Evolutionary conservation across 2,329 filamentous ascomycete species (phyloP), one percentile per base, ranked within the genome.

Genomic region (Dothidotthia symphoricarpi): DNA sequence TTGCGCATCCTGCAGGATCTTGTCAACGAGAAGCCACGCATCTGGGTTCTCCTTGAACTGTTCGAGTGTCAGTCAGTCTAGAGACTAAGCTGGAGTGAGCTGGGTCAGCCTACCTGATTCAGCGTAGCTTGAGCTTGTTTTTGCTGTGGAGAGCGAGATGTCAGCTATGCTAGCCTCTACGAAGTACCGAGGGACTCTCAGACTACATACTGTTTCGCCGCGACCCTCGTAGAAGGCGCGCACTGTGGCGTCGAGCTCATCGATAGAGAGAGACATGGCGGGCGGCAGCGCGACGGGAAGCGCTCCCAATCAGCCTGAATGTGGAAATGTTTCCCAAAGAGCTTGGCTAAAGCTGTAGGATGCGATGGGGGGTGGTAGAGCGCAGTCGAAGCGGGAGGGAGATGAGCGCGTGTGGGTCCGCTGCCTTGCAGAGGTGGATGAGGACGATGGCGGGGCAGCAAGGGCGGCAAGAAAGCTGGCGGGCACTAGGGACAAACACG

Each of bases 41-140:
- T 98, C 93, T 41, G 91, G 90, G 63, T 97, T 95, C 75, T 97
- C 93, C 71, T 97, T 97, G 79, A 98, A 98, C 88, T 97, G 62
- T 47, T 53, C 33, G 16, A 31, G 36, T 29, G 47, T 60, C 31
- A 59, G 55, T 44, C 42, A 35, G 17, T 16, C 26, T 16, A n/a
- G 28, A 29, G 16, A 8, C 32, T 35, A 35, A 28, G 22, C 32
- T 35, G 24, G 35, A 36, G 19, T 41, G 44, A 45, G 13, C 25
- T 25, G 41, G 19, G 34, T 16, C 61, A 16, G 43, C 80, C 67
- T 78, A 91, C 88, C 81, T 95, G 88, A 72, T 95, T 96, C 66
- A 97, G 75, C 45, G 88, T 84, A 64, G 88, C 85, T 70, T 96
- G 88, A 64, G 91, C 91, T 77, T 87, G 82, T 78, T 95, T 95